Base-by-base conservation (phyloP, 495 filamentous ascomycete species). In the Aspergillus conjunctus region DNA sequence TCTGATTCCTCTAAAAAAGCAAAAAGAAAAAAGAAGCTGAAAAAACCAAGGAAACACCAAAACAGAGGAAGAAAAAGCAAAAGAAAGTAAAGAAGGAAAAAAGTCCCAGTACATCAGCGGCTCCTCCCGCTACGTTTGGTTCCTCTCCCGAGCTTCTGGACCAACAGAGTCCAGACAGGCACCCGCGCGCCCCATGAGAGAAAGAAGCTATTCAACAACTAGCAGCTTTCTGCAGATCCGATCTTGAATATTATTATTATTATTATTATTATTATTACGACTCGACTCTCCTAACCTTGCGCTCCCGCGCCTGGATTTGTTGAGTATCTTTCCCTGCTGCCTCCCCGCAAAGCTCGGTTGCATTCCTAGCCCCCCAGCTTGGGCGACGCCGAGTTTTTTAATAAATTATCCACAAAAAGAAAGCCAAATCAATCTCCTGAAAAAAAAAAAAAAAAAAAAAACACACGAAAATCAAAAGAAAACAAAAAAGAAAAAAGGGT, bases 281-380 rank as follows among this genome's bases (percentile, higher is more conserved):
- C n/a, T n/a, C 59, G 12, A 49, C 30, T 9, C 20, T 54, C 41
- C 22, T 26, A 26, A 26, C 52, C 0, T 20, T 17, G 17, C 26
- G 44, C 26, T n/a, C 9, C 11, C 31, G 32, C 4, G 6, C 4
- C 31, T 32, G 32, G n/a, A 43, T 39, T 52, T 49, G 18, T 15
- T 54, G 43, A 9, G 22, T 59, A 51, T 58, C 32, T 53, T 33
- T 41, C 17, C 20, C 43, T 55, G 20, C 18, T 20, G 10, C 18
- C 60, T 48, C 60, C 44, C 59, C 21, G 17, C 54, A 48, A 14
- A 55, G 48, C 52, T 54, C 56, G 73, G 77, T 45, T 71, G 77
- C 59, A 83, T 77, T 32, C 74, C 41, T 32, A 11, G 56, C n/a
- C 31, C n/a, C 31, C 30, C 48, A 59, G 49, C 26, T 37, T 7